Conservation (phyloP, 2,329 filamentous ascomycete species). For the Chrysosporium queenslandicum region DNA sequence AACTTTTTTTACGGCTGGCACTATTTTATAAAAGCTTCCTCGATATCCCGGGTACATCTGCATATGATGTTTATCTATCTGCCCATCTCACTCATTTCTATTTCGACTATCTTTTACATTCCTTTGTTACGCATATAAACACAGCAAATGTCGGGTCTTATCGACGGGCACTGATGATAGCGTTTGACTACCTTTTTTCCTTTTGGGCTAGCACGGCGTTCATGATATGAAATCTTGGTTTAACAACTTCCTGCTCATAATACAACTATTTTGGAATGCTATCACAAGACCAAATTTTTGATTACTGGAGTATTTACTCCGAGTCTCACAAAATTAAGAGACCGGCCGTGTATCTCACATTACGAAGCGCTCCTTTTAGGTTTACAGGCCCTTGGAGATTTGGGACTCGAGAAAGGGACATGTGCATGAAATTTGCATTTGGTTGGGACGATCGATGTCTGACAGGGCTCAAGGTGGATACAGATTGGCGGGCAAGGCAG, state of each 20-base stretch:
- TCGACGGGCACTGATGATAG: conserved; percentile 1
- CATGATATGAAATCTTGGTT: conserved; percentile 6
- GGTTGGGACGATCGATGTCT: neutral
- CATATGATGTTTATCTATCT: neutral
- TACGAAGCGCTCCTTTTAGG: too few species aligned
- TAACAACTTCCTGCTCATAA: conserved; percentile 4
- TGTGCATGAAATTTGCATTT: neutral
- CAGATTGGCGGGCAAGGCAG: neutral
- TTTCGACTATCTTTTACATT: neutral
- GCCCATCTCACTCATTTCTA: neutral
- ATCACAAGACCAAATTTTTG: neutral
- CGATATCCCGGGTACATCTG: conserved; percentile 5
- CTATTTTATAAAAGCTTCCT: neutral
- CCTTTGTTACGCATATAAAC: neutral
- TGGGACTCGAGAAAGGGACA: neutral
- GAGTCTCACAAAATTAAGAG: neutral
- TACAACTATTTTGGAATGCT: neutral
- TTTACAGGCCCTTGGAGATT: too few species aligned
- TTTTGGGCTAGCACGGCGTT: conserved; percentile 7
- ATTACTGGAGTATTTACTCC: neutral
- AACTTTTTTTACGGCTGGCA: neutral
- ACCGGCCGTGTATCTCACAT: neutral
- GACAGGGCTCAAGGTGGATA: neutral
- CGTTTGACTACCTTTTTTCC: conserved; percentile 3
- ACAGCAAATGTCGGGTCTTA: neutral